Evolutionary conservation across 129 eudicot genomes (phyloP).

Genomic region (Flaveria trinervia): DNA sequence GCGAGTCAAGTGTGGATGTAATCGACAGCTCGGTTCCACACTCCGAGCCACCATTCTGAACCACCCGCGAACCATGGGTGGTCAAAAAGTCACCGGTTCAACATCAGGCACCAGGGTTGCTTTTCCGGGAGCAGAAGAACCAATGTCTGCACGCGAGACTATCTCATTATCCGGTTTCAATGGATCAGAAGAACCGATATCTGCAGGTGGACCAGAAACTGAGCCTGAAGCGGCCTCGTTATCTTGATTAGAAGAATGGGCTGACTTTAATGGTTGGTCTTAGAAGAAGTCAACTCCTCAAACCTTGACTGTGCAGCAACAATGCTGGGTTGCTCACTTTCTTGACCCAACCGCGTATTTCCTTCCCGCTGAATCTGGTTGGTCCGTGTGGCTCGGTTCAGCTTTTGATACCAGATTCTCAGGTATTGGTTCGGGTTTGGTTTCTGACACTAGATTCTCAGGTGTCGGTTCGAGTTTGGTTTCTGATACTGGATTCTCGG

Average conservation of each 20-base stretch:
- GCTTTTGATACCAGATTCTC: conserved; percentile 23
- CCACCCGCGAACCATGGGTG: conserved; percentile 28
- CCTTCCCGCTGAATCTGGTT: conserved; percentile 57
- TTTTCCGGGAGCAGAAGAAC: conserved; percentile 33
- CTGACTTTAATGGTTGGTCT: conserved; percentile 41
- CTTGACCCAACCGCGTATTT: conserved; percentile 54
- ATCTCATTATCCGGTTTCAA: conserved; percentile 28
- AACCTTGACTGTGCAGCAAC: conserved; percentile 88
- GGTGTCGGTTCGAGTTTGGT: too few relatives aligned
- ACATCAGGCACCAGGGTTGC: conserved; percentile 26
- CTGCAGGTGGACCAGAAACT: conserved; percentile 5
- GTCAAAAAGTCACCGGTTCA: background rate
- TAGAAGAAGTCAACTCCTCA: conserved; percentile 66
- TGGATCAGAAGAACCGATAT: conserved; percentile 11
- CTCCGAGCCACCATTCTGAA: conserved; percentile 60
- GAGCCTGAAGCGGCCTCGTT: conserved; percentile 19
- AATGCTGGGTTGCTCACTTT: conserved; percentile 74
- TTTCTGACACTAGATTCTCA: too few relatives aligned
- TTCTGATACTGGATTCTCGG: too few relatives aligned
- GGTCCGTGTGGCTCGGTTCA: conserved; percentile 46
- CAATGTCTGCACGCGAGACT: conserved; percentile 33
- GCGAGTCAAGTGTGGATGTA: conserved; percentile 86
- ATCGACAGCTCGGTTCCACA: conserved; percentile 90
- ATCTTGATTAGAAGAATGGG: conserved; percentile 37
- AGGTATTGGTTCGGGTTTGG: background rate